A percentile compares a stretch with the other conserved stretches of the same genome.
These are phyloP conservation scores for Arachis hypogaea DNA, from an alignment of 306 rosid species.

Conservation along the genomic window DNA sequence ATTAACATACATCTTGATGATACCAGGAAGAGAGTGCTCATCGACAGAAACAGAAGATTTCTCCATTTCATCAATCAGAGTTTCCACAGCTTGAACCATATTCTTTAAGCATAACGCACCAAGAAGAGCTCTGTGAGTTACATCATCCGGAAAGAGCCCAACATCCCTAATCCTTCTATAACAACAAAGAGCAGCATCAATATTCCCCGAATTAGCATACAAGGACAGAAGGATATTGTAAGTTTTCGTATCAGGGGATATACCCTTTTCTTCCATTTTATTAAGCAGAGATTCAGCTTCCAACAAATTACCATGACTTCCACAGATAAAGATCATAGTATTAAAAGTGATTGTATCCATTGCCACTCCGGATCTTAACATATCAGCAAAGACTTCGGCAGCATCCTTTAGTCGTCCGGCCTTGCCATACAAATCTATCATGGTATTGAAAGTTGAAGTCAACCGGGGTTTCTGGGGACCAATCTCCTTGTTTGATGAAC, in stretches of 20 bases:
- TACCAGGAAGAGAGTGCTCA: slow-evolving; percentile 70
- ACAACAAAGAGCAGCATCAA: slow-evolving; percentile 63
- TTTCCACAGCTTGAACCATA: slow-evolving; percentile 71
- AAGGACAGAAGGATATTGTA: slow-evolving; percentile 75
- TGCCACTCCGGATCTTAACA: slow-evolving; percentile 81
- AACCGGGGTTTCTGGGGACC: slow-evolving; percentile 54
- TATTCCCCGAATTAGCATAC: slow-evolving; percentile 72
- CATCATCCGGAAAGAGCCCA: slow-evolving; percentile 74
- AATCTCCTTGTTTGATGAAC: slow-evolving; percentile 36
- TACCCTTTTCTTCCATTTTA: slow-evolving; percentile 83
- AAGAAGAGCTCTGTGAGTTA: slow-evolving; percentile 75
- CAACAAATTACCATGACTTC: slow-evolving; percentile 72
- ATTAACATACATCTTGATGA: slow-evolving; percentile 74
- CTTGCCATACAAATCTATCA: slow-evolving; percentile 92
- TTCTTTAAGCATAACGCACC: slow-evolving; percentile 60
- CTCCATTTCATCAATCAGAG: slow-evolving; percentile 74
- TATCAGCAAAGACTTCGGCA: slow-evolving; percentile 75
- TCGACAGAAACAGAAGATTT: slow-evolving; percentile 49
- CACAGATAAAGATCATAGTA: slow-evolving; percentile 82
- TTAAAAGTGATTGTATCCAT: slow-evolving; percentile 82
- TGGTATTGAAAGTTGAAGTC: slow-evolving; percentile 71
- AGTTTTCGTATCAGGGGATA: slow-evolving; percentile 81
- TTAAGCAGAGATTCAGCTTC: slow-evolving; percentile 83
- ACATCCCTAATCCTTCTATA: slow-evolving; percentile 70
- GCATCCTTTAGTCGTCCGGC: slow-evolving; percentile 83